Evolutionary conservation across 176 grass and related monocot species (phyloP).

Genomic region (Bothriochloa decipiens): DNA sequence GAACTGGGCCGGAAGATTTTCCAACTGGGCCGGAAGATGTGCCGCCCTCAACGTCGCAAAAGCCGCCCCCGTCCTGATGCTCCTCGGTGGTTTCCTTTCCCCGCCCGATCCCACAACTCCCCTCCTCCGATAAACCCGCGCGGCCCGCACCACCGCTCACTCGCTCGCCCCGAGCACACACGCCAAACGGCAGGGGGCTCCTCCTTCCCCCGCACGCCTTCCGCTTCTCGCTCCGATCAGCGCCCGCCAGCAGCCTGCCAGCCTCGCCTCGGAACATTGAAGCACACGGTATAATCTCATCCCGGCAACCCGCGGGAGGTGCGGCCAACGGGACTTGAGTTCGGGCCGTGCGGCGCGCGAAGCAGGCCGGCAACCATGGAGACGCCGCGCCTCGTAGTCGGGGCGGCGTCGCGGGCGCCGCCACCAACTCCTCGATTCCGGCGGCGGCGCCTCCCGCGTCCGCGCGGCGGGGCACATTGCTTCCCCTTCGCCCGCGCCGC

Average conservation of each 20-base stretch:
- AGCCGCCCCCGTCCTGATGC: neutral
- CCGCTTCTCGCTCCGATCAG: neutral
- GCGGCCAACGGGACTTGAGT: neutral
- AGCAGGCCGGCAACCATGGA: slow-evolving; percentile 5
- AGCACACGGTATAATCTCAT: neutral
- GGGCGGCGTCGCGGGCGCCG: neutral
- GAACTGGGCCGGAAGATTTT: neutral
- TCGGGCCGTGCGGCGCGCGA: neutral
- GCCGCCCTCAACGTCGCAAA: neutral
- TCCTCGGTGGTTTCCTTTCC: too few species aligned
- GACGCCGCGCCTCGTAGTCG: slow-evolving; percentile 4
- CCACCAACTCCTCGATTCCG: neutral
- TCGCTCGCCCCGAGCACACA: too few species aligned
- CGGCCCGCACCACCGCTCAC: too few species aligned
- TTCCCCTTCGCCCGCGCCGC: neutral
- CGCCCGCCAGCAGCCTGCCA: neutral
- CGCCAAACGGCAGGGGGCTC: too few species aligned
- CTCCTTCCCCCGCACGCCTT: neutral
- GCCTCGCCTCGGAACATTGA: neutral
- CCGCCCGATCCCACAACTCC: too few species aligned
- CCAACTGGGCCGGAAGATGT: neutral
- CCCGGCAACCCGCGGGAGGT: neutral
- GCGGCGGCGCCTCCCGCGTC: neutral
- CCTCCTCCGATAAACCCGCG: too few species aligned
- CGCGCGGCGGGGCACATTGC: neutral